A percentile compares a stretch with the other conserved stretches of the same genome.
phyloP scores from a whole-genome alignment of 768 basidiomycete genomes.

The Kwoniella pini region DNA sequence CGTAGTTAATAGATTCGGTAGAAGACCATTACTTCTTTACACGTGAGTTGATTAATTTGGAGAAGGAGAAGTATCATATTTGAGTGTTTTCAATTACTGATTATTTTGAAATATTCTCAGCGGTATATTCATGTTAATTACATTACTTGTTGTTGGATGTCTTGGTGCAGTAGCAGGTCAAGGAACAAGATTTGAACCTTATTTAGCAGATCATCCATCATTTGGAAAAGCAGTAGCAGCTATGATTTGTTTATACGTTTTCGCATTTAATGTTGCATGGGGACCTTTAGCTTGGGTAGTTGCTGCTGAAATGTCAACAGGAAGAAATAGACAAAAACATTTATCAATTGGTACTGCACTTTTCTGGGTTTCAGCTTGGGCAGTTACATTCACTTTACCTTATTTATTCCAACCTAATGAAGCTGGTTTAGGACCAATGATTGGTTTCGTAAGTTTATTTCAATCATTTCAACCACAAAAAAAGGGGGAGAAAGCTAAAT shows the following conservation, averaged over 20 bases:
- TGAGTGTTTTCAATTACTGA: too few species aligned
- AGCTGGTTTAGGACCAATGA: slow-evolving; percentile 48
- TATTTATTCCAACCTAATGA: slow-evolving; percentile 48
- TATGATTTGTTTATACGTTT: slow-evolving; percentile 53
- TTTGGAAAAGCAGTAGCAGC: slow-evolving; percentile 48
- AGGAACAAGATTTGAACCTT: slow-evolving; percentile 29
- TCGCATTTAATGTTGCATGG: slow-evolving; percentile 55
- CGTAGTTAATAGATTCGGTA: slow-evolving; percentile 50
- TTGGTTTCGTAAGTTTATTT: slow-evolving; percentile 45
- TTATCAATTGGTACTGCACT: slow-evolving; percentile 52
- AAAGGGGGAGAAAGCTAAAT: not conserved
- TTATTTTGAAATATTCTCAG: too few species aligned
- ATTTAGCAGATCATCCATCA: slow-evolving; percentile 29
- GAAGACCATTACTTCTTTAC: slow-evolving; percentile 47
- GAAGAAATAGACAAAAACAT: slow-evolving; percentile 51
- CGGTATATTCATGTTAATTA: slow-evolving; percentile 50
- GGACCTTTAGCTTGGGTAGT: slow-evolving; percentile 50
- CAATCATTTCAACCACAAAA: not conserved
- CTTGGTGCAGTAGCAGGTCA: slow-evolving; percentile 47
- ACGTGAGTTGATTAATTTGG: slow-evolving; percentile 35
- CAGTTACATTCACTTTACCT: slow-evolving; percentile 53
- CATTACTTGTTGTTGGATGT: slow-evolving; percentile 46
- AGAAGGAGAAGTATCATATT: too few species aligned
- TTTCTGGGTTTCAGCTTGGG: slow-evolving; percentile 55
- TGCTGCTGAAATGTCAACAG: slow-evolving; percentile 33